These are phyloP conservation scores for Xylaria castorea DNA, from an alignment of 495 filamentous ascomycete genomes.

Conservation along the genomic window DNA sequence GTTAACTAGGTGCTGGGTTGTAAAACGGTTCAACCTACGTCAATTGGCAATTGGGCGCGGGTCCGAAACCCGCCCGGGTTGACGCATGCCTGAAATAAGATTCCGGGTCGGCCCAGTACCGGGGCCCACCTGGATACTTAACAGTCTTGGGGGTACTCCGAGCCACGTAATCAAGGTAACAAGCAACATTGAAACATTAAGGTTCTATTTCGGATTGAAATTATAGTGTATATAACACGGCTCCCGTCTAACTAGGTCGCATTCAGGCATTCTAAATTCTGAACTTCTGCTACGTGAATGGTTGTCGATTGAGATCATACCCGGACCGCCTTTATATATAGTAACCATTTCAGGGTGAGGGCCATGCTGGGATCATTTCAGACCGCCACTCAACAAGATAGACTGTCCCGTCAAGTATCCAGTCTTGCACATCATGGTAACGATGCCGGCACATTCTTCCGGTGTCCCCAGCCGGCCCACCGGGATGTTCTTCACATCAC, in stretches of 20 bases:
- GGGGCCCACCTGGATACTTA: background rate
- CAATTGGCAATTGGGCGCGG: background rate
- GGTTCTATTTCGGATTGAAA: background rate
- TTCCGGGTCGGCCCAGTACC: constrained; percentile 2
- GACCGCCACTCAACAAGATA: constrained; percentile 62
- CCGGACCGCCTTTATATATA: background rate
- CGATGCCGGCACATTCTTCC: constrained; percentile 71
- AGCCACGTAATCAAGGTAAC: background rate
- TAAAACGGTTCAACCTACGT: background rate
- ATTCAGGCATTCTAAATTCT: background rate
- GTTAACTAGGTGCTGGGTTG: background rate
- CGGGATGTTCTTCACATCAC: constrained; percentile 63
- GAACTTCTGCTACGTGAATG: background rate
- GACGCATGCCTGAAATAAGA: background rate
- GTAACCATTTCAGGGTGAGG: background rate
- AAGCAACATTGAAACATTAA: no score
- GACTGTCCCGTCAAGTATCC: constrained; percentile 74
- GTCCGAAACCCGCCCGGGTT: constrained; percentile 3
- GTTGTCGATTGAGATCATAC: background rate
- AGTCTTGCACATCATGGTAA: constrained; percentile 70
- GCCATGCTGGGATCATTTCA: constrained; percentile 42
- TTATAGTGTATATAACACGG: background rate
- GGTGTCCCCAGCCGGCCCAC: constrained; percentile 68
- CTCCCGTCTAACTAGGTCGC: background rate
- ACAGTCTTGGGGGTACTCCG: background rate